These are phyloP conservation scores for Penicillium freii DNA, from an alignment of 2,329 filamentous ascomycete genomes.

Conservation along the genomic window DNA sequence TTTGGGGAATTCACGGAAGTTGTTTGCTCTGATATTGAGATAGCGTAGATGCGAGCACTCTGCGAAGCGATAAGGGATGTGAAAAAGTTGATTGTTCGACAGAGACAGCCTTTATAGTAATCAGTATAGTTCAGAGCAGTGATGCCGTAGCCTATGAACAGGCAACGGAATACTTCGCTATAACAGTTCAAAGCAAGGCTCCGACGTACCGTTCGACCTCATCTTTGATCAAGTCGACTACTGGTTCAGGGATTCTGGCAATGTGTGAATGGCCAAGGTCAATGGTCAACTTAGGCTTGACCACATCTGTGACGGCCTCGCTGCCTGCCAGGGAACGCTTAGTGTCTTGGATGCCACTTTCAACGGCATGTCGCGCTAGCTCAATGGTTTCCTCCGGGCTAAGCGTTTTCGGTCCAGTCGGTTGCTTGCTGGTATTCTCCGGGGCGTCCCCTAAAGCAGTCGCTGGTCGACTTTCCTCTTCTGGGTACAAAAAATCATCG, in stretches of 20 bases:
- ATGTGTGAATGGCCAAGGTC: conserved; percentile 53
- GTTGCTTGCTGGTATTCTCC: conserved; percentile 21
- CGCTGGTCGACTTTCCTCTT: conserved; percentile 28
- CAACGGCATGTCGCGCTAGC: conserved; percentile 46
- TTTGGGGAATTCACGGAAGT: conserved; percentile 60
- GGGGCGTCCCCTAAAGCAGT: conserved; percentile 27
- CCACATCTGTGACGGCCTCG: conserved; percentile 46
- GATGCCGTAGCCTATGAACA: not conserved
- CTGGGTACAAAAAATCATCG: conserved; percentile 28
- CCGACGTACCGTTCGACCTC: conserved; percentile 51
- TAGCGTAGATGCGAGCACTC: conserved; percentile 51
- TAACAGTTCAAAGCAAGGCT: not conserved
- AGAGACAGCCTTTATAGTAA: conserved; percentile 44
- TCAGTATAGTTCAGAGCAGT: conserved; percentile 14
- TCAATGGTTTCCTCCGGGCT: conserved; percentile 48
- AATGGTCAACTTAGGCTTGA: conserved; percentile 51
- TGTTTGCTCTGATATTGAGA: conserved; percentile 51
- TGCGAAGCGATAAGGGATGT: conserved; percentile 49
- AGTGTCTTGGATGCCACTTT: conserved; percentile 48
- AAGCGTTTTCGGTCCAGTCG: conserved; percentile 31
- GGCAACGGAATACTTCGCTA: not conserved
- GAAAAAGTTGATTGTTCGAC: conserved; percentile 52
- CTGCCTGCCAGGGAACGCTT: conserved; percentile 48
- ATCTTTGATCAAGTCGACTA: conserved; percentile 53
- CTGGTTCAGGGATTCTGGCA: conserved; percentile 48